Base-by-base conservation (phyloP, 2,329 filamentous ascomycete species). In the Chlorencoelia australis region DNA sequence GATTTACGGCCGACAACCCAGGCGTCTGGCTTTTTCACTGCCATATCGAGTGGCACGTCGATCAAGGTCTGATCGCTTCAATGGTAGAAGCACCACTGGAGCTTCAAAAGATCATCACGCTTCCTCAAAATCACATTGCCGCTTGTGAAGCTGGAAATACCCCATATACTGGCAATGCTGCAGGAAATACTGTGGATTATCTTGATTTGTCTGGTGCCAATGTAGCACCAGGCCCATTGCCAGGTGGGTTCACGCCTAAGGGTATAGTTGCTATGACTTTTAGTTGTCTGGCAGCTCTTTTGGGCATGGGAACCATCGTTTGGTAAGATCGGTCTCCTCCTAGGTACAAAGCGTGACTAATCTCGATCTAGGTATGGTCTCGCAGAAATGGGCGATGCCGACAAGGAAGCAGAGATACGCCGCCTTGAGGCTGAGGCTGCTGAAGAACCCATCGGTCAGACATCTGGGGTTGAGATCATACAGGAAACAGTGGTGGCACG, bases 41-140 rank as follows among this genome's bases (percentile, higher is more conserved):
- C 59, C 83, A 89, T 55, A 79, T 88, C 35, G 80, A 84, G 53
- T 89, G 80, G 80, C 81, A 86, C 53, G 65, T 83, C 39, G 61
- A 69, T 1, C 75, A 74, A 3, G 81, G 81, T n/a, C 65, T 85
- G 2, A 64, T 75, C 3, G 70, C 75, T 16, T 76, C 74, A 1
- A 70, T 84, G 45, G 58, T 56, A 9, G 53, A 56, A 38, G 50
- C 49, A n/a, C 53, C 53, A 5, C 34, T 54, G 7, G 47, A 55
- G 24, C 14, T 56, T n/a, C 53, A 56, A 22, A 47, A 50, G 26
- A 26, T 35, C 0, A 48, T 80, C 22, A 62, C 59, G 0, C 71
- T 93, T 14, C 82, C 83, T 0, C 48, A 66, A 10, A 59, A 71
- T 35, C 74, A 78, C 43, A 56, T 67, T 27, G 69, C 71, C 5